Base-by-base conservation (phyloP, 2,329 filamentous ascomycete species). In the Atkinsonella texensis region DNA sequence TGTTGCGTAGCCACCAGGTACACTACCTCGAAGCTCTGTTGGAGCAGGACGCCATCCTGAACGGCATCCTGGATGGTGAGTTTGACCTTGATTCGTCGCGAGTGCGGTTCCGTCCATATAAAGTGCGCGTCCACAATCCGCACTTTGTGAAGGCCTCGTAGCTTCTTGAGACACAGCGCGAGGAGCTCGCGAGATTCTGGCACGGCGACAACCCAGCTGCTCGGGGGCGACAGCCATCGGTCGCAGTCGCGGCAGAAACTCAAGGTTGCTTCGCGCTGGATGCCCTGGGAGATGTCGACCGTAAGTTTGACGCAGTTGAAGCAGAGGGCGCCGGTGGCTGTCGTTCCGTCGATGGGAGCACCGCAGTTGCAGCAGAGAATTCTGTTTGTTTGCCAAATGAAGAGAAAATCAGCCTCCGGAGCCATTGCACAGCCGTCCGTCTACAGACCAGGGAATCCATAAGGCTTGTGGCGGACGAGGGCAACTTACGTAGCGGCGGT, bases 341-440 rank as follows among this genome's bases (percentile, higher is more conserved):
- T 81, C 17, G 89, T 95, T 68, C 93, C 93, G 69, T 96, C 90
- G 63, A 98, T 95, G 40, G 91, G 85, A 54, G 88, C 89, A 64
- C 91, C 93, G 69, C 93, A 98, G 76, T 97, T 95, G 74, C 89
- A 95, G 71, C 93, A 98, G 53, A 98, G 85, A 65, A 97, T 95
- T 47, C 67, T 69, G 51, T 17, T 48, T 20, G 20, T 23, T 23
- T 23, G 2, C 38, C n/a, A 28, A 7, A 28, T 28, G 17, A 33
- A 28, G 7, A 38, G 31, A 32, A 33, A 44, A 31, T 48, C 31
- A 48, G 50, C 39, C 35, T 20, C 20, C 38, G 10, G 10, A 23
- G 4, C 4, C 44, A 13, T 42, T 40, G 4, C 35, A 5, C 20
- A 15, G 4, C 41, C 17, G 23, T 17, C 33, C 38, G 9, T 12